Conservation (phyloP, 176 grass and related monocot species). For the Triticum timopheevii region DNA sequence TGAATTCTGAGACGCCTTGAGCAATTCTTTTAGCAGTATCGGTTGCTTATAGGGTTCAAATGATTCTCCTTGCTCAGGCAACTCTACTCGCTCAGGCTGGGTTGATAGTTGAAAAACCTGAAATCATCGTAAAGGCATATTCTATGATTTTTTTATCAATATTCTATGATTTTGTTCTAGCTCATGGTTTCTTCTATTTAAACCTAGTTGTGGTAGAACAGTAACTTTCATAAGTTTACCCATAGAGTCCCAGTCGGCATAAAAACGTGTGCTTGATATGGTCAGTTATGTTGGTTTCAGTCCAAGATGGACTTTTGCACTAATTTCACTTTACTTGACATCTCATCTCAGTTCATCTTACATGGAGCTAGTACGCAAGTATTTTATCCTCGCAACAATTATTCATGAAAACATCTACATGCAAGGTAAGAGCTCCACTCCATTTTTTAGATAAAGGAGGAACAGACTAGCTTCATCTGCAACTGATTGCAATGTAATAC, state of each 20-base stretch:
- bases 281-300: not conserved
- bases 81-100: not conserved
- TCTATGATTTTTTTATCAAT: not conserved
- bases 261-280: not conserved
- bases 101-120: not conserved
- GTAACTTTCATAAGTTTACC: not conserved
- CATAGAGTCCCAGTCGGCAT: not conserved
- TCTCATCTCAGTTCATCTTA: not conserved
- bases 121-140: not conserved
- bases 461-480: slow-evolving; percentile 5
- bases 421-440: not conserved
- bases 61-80: not conserved
- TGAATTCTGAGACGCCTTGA: not conserved
- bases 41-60: not conserved
- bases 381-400: not conserved
- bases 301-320: not conserved
- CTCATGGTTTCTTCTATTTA: not conserved
- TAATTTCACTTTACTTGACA: slow-evolving; percentile 19
- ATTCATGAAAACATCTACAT: not conserved
- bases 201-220: not conserved
- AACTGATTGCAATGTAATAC: slow-evolving; percentile 1
- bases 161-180: slow-evolving; percentile 8
- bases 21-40: not conserved
- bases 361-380: not conserved
- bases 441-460: too few relatives aligned